Evolutionary conservation across 768 basidiomycete species (phyloP).

Genomic region (Clitopilus passeckerianus): DNA sequence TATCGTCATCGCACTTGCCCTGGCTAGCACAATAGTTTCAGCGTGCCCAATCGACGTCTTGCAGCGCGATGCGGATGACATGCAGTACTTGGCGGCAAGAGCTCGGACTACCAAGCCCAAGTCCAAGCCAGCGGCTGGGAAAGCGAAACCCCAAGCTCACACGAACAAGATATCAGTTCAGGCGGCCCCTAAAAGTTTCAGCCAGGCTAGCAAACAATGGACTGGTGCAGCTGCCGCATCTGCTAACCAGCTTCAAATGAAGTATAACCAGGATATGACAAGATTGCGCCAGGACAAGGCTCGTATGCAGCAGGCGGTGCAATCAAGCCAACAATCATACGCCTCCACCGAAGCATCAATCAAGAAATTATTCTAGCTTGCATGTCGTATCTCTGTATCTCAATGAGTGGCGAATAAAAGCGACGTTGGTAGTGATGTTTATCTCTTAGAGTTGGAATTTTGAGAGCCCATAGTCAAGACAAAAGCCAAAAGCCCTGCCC

Average conservation of each 20-base stretch:
- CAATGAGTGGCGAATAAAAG: background rate
- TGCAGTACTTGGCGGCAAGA: background rate
- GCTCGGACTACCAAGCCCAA: background rate
- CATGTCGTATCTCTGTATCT: too few species aligned
- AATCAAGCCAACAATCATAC: too few species aligned
- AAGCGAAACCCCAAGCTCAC: background rate
- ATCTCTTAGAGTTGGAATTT: background rate
- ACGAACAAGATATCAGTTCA: background rate
- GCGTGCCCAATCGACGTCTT: background rate
- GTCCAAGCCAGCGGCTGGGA: background rate
- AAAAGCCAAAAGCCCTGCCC: background rate
- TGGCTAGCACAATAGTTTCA: background rate
- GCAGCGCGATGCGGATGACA: background rate
- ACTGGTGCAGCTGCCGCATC: too few species aligned
- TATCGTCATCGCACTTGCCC: background rate
- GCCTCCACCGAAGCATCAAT: too few species aligned
- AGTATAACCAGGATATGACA: too few species aligned
- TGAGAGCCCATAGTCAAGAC: background rate
- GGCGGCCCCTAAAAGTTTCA: background rate
- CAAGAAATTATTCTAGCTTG: too few species aligned
- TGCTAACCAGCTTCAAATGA: too few species aligned
- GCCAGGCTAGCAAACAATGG: background rate
- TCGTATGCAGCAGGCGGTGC: too few species aligned
- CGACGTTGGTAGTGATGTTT: background rate
- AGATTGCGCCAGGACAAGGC: too few species aligned